phyloP scores from a whole-genome alignment of 2,329 filamentous ascomycete species.

The Trichoderma sp. region DNA sequence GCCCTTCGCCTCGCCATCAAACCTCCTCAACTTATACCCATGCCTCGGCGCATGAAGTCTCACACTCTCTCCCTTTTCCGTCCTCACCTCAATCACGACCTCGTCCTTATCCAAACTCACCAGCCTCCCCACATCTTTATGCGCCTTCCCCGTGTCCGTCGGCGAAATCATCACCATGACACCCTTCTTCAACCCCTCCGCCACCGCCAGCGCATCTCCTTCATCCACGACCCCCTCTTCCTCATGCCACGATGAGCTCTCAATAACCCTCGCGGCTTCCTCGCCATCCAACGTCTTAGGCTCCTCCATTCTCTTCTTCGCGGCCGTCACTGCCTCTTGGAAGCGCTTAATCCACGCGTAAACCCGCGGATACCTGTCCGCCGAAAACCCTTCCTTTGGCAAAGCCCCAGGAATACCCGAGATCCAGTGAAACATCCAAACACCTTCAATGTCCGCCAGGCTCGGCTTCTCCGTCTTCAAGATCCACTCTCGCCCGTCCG shows the following conservation, averaged over 20 bases:
- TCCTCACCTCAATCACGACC: conserved; percentile 55
- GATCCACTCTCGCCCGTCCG: conserved; percentile 66
- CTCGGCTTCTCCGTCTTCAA: conserved; percentile 50
- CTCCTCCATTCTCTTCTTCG: conserved; percentile 37
- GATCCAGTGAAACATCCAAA: conserved; percentile 70
- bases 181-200: conserved; percentile 52
- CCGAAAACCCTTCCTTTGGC: conserved; percentile 50
- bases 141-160: conserved; percentile 58
- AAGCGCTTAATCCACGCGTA: conserved; percentile 67
- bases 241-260: conserved; percentile 46
- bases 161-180: conserved; percentile 59
- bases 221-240: conserved; percentile 43
- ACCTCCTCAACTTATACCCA: conserved; percentile 51
- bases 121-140: conserved; percentile 57
- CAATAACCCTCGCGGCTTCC: conserved; percentile 51
- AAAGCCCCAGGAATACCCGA: conserved; percentile 54
- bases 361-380: conserved; percentile 54
- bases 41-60: conserved; percentile 61
- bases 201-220: conserved; percentile 45
- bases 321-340: conserved; percentile 44
- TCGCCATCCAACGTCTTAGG: conserved; percentile 49
- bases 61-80: conserved; percentile 42
- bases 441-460: conserved; percentile 66
- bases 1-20: conserved; percentile 7
- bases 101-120: conserved; percentile 52